Base-by-base conservation (phyloP, 371 early-diverging fungal species). In the Mortierella polycephala region DNA sequence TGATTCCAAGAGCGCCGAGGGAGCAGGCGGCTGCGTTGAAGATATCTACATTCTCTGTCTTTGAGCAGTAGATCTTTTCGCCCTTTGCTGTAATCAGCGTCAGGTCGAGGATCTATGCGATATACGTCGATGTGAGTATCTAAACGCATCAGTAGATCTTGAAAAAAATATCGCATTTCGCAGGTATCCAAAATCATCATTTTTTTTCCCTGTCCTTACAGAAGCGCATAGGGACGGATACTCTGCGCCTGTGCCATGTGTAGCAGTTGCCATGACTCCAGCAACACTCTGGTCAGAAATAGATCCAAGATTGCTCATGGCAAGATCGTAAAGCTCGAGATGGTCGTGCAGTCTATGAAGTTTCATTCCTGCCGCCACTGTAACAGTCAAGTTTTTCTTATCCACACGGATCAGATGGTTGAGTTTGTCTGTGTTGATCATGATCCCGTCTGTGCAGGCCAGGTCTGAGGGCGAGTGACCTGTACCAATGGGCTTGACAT, bases 391-490 rank as follows among this genome's bases (percentile, higher is more conserved):
- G 8, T 69, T 67, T 14, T 79, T 71, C 47, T 53, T 69, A 57
- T 94, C 88, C 8, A 90, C 85, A 58, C 80, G 37, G 16, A 93
- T 69, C 7, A 93, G 65, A 7, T 83, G 62, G 79, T 90, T 83
- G 82, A 94, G 74, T 21, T 86, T 85, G 82, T 92, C 90, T 79
- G 92, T 86, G 62, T 87, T 89, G 68, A 94, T 83, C 88, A 93
- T 88, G 64, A 88, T 87, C 11, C 86, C 90, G 18, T 84, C 75
- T 8, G 92, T 87, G 74, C 91, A 93, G 2, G 91, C 92, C 30
- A 95, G 56, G 74, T 95, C 96, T 0, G 93, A 94, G 7, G 95
- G 95, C 18, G 94, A 94, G 74, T 94, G 93, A 0, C 94, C 94
- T 42, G 91, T 83, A 0, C 96, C 96, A 53, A 93, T 85, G 13